Conservation (phyloP, 768 basidiomycete species). For the Boletus rex-veris region DNA sequence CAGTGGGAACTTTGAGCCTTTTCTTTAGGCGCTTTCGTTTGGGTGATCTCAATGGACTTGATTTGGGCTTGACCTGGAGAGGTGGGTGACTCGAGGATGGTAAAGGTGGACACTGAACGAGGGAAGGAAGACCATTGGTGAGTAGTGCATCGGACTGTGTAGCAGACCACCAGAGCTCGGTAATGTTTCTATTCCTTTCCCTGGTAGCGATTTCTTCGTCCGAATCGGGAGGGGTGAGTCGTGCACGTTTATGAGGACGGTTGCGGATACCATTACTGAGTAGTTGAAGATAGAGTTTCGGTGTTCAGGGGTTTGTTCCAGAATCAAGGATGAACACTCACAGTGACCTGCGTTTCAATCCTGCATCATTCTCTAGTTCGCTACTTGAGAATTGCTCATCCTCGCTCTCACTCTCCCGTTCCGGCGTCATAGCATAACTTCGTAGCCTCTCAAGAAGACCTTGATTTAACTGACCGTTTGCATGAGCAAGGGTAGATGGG, state of each 20-base stretch:
- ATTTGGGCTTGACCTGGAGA: slow-evolving; percentile 10
- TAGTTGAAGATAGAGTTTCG: not conserved
- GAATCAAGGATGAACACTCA: slow-evolving; percentile 16
- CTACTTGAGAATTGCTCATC: slow-evolving; percentile 26
- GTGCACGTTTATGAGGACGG: slow-evolving; percentile 62
- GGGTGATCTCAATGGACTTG: slow-evolving; percentile 4
- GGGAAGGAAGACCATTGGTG: slow-evolving; percentile 59
- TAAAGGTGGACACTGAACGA: slow-evolving; percentile 35
- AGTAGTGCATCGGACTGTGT: slow-evolving; percentile 59
- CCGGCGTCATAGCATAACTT: slow-evolving; percentile 14
- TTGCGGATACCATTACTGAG: slow-evolving; percentile 25
- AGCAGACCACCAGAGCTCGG: slow-evolving; percentile 74
- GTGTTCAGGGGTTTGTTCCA: not conserved
- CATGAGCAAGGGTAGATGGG: slow-evolving; percentile 32
- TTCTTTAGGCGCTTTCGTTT: slow-evolving; percentile 29
- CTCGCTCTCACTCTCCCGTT: slow-evolving; percentile 38
- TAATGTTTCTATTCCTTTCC: slow-evolving; percentile 40
- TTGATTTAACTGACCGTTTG: slow-evolving; percentile 26
- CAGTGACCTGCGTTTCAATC: slow-evolving; percentile 58
- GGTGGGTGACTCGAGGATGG: slow-evolving; percentile 3
- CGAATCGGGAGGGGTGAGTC: slow-evolving; percentile 43
- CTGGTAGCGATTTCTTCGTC: slow-evolving; percentile 24
- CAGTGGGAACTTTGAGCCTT: slow-evolving; percentile 9
- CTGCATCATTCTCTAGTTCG: slow-evolving; percentile 35
- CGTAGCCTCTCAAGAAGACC: slow-evolving; percentile 20